These are phyloP conservation scores for Aspergillus candidus DNA, from an alignment of 2,329 filamentous ascomycete genomes.

Conservation along the genomic window DNA sequence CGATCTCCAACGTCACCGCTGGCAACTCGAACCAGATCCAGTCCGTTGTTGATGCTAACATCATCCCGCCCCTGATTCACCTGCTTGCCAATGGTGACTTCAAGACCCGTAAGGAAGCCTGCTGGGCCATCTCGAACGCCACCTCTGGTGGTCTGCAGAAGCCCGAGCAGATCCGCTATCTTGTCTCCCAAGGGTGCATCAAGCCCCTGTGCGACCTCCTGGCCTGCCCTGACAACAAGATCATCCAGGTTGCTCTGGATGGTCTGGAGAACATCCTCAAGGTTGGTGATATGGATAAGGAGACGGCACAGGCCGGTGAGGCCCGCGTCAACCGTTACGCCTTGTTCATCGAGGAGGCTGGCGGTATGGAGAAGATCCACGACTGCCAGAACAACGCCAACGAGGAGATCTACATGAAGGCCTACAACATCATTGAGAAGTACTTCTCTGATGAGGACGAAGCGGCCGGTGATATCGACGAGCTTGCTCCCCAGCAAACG, in stretches of 20 bases:
- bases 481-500: conserved; percentile 65
- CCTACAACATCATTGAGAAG: conserved; percentile 99
- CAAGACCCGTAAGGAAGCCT: conserved; percentile 98
- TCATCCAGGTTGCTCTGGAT: conserved; percentile 96
- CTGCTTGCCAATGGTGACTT: conserved; percentile 94
- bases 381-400: conserved; percentile 99
- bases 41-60: conserved; percentile 91
- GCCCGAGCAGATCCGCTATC: conserved; percentile 94
- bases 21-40: conserved; percentile 98
- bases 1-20: conserved; percentile 97
- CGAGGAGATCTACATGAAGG: conserved; percentile 99
- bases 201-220: conserved; percentile 94
- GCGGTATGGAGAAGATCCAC: conserved; percentile 99
- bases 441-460: conserved; percentile 99
- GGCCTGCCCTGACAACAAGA: conserved; percentile 97
- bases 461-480: conserved; percentile 67
- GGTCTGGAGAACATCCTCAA: conserved; percentile 99
- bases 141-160: conserved; percentile 97
- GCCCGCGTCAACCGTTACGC: conserved; percentile 82
- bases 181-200: conserved; percentile 91
- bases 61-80: conserved; percentile 93
- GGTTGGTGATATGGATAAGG: conserved; percentile 98
- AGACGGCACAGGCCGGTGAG: conserved; percentile 54
- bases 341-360: conserved; percentile 96
- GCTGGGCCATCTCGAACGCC: conserved; percentile 98